Base-by-base conservation (phyloP, 2,329 filamentous ascomycete genomes). In the Xylaria sp. region DNA sequence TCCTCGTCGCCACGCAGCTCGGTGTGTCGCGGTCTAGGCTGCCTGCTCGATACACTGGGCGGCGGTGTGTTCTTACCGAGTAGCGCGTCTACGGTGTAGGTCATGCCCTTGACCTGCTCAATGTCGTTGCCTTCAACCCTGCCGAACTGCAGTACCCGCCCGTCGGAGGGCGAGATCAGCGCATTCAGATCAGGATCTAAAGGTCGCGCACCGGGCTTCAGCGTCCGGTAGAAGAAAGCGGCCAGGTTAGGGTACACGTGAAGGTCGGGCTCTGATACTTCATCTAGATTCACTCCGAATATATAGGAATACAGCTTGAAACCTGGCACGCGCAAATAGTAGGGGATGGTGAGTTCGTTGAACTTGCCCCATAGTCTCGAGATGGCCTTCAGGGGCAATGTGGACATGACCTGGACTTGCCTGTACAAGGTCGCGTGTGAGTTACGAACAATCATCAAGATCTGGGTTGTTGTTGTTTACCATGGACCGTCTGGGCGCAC, bases 51-150 rank as follows among this genome's bases (percentile, higher is more conserved):
- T 68, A 87, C 74, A 75, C 83, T 84, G 16, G 81, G 74, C 4
- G 80, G 72, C 44, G 83, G 83, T 4, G 80, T 83, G 62, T 80
- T 79, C 65, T 83, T 86, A 55, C 94, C 94, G 1, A 99, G 82
- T 1, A 99, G 82, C 6, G 94, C 92, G 72, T 99, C 94, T 57
- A 99, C 83, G 66, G 88, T 96, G 76, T 99, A 99, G 0, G 94
- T 99, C 82, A 99, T 94, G 61, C 94, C 94, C 76, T 99, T 99
- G 65, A 99, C 93, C 76, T 99, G 94, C 74, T 99, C 94, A 49
- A 99, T 95, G 70, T 97, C 91, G 52, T 93, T 92, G 69, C 92
- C 86, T 69, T 95, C 89, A 59, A 99, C 97, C 67, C 86, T 87
- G 9, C 94, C 94, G 68, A 92, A 97, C 69, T 97, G 93, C 30